Evolutionary conservation across 371 early-diverging fungal genomes (phyloP), one percentile per base, ranked within the genome.

Genomic region (Mortierella sp.): DNA sequence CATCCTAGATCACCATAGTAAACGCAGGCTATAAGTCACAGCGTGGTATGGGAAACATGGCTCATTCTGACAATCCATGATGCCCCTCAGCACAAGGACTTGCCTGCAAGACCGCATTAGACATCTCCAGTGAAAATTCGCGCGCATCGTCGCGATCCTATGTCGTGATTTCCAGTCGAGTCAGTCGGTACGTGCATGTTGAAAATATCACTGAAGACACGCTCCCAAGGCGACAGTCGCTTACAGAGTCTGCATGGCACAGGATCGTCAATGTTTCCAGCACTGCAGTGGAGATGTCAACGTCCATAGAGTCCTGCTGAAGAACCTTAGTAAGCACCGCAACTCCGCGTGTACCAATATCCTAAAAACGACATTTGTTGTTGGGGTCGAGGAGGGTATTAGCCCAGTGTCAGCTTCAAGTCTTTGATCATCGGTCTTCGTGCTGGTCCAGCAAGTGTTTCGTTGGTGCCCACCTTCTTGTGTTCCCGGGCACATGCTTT

Each of bases 401-500:
- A 28, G 17, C 2, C n/a, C 54, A n/a, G 29, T 22, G 27, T 57
- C 41, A 48, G 49, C 40, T 34, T 34, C 34, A 34, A 4, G 10
- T 34, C 22, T 22, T 13, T 10, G 52, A 5, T 16, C 21, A 37
- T 58, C 40, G n/a, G 0, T 24, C 25, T 14, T 40, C 49, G 22
- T 6, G 49, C 6, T 22, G 22, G 25, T 48, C 49, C 16, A n/a
- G 19, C 47, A 34, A 37, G 19, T 28, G 9, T 57, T 39, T 44
- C 12, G 19, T 43, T 12, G 17, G 12, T 27, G 46, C 29, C 16
- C 81, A 92, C 93, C 80, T 83, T 72, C 61, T 85, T 83, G 82
- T 89, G 92, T 41, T 97, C 95, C 46, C 93, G 79, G 9, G 94
- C 87, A 39, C 97, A 85, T 0, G 94, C 95, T 64, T 94, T 95